Base-by-base conservation (phyloP, 257 asterid genomes). In the Solanum peruvianum region DNA sequence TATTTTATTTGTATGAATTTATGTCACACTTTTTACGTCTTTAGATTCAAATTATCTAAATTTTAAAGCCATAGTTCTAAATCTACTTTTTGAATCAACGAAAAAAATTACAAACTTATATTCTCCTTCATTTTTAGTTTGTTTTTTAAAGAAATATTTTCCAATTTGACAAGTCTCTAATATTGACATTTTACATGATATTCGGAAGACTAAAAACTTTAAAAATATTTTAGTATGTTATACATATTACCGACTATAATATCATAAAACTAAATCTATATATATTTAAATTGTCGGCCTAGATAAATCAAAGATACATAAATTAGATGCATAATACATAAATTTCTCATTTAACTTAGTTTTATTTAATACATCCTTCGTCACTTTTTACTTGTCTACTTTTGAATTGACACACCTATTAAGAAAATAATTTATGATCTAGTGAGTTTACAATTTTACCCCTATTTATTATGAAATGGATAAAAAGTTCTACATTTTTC, bases 361-460 rank as follows among this genome's bases (percentile, higher is more conserved):
- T 52, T 52, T 52, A 52, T 52, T 4, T 18, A 1, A 37, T 37
- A 37, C 7, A 5, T 35, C 1, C 0, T 37, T 37, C 39, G 2
- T 37, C 1, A 1, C 39, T 37, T 37, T 37, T 37, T 37, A 37
- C 7, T 35, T 35, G 7, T 35, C 1, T 1, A 37, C 7, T 37
- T 37, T 37, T 37, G 7, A 37, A 37, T 37, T 37, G 1, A 37
- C 7, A 5, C 39, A 37, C 1, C 7, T 37, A 6, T 37, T 37
- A 37, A 37, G 1, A 37, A 37, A 37, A 37, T 37, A 37, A 37
- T 5, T 37, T 1, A 37, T 35, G 7, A 37, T 0, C 7, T 37
- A 37, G 39, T 6, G 7, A 37, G 1, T 37, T 37, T 37, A 5
- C 0, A 1, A 37, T 1, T 37, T 37, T 37, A 37, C 0, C 7